Base-by-base conservation (phyloP, 306 rosid genomes). In the Begonia peltatifolia region DNA sequence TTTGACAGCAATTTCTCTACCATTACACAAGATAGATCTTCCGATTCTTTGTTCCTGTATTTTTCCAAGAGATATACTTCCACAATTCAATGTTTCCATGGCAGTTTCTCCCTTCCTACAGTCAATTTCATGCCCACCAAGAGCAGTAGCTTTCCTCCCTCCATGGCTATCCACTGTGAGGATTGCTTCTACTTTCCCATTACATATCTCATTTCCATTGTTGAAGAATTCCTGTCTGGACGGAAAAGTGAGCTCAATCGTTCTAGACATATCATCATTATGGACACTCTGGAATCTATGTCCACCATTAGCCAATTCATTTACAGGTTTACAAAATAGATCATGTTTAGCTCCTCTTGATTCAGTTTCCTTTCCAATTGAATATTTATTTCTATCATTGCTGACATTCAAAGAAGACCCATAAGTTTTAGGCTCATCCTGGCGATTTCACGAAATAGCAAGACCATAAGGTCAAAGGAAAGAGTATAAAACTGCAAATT, bases 31-130 rank as follows among this genome's bases (percentile, higher is more conserved):
- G 52, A 64, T 54, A 15, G 69, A 54, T 68, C 74, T 76, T 68
- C 69, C 67, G 46, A 78, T 74, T 16, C 52, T 50, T 54, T 30
- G 38, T 30, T 72, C 77, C 25, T 11, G 59, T 68, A 62, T 66
- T 55, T 70, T 74, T 59, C 73, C 78, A 41, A 63, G 77, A 58
- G 89, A 84, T 42, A 88, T 80, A 67, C 59, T 42, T 44, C 67
- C 63, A 14, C 22, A 23, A 61, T 78, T 66, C 53, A 55, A 63
- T 52, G 86, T 64, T 58, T 69, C 80, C 22, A 17, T 55, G 58
- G 54, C 54, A 67, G 75, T 60, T 53, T 71, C 74, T 53, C 59
- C 77, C 75, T 46, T 59, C 74, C 62, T 55, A 73, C 38, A 4
- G 38, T 30, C 38, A 30, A 30, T 30, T 30, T 30, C 38, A 30